These are phyloP conservation scores for Porcisia hertigi DNA, from an alignment of 208 protist species.

Conservation along the genomic window DNA sequence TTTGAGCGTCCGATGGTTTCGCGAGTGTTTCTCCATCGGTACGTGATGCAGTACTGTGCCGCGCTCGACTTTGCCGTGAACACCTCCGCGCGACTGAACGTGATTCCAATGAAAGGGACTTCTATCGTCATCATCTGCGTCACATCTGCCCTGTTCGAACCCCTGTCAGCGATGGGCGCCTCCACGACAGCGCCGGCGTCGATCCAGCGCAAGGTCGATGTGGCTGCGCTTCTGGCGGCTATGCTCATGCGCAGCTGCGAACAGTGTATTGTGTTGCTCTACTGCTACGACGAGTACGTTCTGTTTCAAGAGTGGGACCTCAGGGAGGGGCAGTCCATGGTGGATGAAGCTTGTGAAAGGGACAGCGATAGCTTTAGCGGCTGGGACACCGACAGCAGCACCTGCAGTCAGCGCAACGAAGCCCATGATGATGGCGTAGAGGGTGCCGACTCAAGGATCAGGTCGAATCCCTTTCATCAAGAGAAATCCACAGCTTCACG, in stretches of 20 bases:
- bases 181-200: conserved; percentile 30
- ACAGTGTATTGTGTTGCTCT: conserved; percentile 64
- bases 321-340: conserved; percentile 15
- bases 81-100: conserved; percentile 86
- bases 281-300: conserved; percentile 36
- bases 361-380: conserved; percentile 12
- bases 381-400: conserved; percentile 1
- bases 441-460: background rate
- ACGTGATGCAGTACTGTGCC: conserved; percentile 15
- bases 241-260: conserved; percentile 92
- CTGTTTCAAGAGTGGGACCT: conserved; percentile 20
- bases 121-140: conserved; percentile 87
- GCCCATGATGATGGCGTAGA: background rate
- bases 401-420: background rate
- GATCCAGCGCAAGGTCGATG: conserved; percentile 65
- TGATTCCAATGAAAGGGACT: conserved; percentile 84
- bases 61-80: conserved; percentile 81
- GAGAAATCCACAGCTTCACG: background rate
- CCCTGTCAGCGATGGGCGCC: conserved; percentile 30
- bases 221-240: conserved; percentile 78
- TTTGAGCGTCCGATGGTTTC: conserved; percentile 24
- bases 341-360: background rate
- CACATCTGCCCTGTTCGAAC: conserved; percentile 24
- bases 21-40: conserved; percentile 1
- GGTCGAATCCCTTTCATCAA: too few species aligned